phyloP scores from a whole-genome alignment of 1,284 basidiomycete genomes.

The Fomitopsis betulina region DNA sequence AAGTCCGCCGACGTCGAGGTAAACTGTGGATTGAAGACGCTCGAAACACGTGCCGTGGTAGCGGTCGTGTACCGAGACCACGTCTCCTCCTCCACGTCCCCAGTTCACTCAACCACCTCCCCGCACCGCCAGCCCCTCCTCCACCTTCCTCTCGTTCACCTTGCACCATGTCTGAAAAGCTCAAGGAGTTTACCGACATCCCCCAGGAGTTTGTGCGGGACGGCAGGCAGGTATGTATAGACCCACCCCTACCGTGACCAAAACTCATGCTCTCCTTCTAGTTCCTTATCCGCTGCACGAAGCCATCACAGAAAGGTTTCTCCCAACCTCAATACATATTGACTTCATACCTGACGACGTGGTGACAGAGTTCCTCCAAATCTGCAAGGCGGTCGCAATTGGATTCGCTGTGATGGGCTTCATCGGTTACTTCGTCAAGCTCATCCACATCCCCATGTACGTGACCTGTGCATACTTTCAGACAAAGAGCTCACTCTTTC shows the following conservation, averaged over 20 bases:
- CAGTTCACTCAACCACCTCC: neutral
- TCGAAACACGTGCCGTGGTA: neutral
- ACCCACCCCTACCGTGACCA: neutral
- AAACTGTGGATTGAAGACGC: neutral
- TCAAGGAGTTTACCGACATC: slow-evolving; percentile 88
- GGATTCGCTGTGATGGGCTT: slow-evolving; percentile 98
- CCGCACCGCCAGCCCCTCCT: neutral
- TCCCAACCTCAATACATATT: slow-evolving; percentile 5
- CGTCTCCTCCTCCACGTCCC: neutral
- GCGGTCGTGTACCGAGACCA: neutral
- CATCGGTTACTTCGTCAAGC: slow-evolving; percentile 94
- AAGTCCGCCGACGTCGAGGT: neutral
- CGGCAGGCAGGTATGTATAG: slow-evolving; percentile 77
- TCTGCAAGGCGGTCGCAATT: slow-evolving; percentile 90
- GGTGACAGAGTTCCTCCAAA: slow-evolving; percentile 80
- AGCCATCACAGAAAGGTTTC: slow-evolving; percentile 92
- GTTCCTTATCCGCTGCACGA: slow-evolving; percentile 97
- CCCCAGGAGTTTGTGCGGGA: slow-evolving; percentile 92
- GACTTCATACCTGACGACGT: neutral
- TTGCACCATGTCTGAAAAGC: slow-evolving; percentile 79
- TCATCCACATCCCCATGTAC: slow-evolving; percentile 95
- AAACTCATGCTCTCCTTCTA: slow-evolving; percentile 27
- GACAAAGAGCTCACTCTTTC: slow-evolving; percentile 19
- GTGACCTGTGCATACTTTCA: slow-evolving; percentile 27
- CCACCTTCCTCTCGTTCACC: slow-evolving; percentile 16